Evolutionary conservation across 2,329 filamentous ascomycete species (phyloP), one percentile per base, ranked within the genome.

Genomic region (Grosmannia clavigera): DNA sequence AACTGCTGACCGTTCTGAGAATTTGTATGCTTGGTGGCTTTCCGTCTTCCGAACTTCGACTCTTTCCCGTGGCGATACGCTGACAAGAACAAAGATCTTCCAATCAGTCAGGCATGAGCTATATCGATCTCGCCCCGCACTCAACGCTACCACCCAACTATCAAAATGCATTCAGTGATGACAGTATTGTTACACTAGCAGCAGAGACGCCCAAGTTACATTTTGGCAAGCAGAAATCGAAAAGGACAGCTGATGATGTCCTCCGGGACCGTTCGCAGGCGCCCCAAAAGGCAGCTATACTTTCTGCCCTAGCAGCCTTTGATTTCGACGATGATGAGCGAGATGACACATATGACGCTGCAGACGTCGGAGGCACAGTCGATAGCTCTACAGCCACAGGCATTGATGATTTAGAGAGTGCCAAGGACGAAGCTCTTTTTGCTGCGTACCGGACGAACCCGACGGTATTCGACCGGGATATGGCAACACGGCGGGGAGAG

Each of bases 281-380:
- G 3, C 82, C 86, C 1, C 85, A 85, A 67, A 96, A 95, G 74
- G 89, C 90, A 0, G 87, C 90, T 12, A 96, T 96, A 66, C 75
- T 96, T 29, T 89, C 92, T 3, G 92, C 92, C 0, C 81, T 97
- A 2, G 90, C 90, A 19, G 81, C 87, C 0, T 96, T 97, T 66
- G 92, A 97, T 73, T 87, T 86, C 0, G 92, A 97, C 67, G 94
- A 97, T 65, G 94, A 99, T 70, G 94, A 99, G 74, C 83, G 91
- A 43, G 94, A 99, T 71, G 94, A 99, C 70, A 97, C 92, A 0
- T 99, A 99, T 69, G 94, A 99, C 67, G 84, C 86, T 1, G 90
- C 85, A 57, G 94, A 97, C 68, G 90, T 97, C 2, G 94, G 94
- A 43, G 92, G 92, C 27, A 89, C 88, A 0, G 85, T 96, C 3